A percentile compares a stretch with the other conserved stretches of the same genome.
These are phyloP conservation scores for Bacidia rubella DNA, from an alignment of 495 filamentous ascomycete genomes.

Conservation along the genomic window DNA sequence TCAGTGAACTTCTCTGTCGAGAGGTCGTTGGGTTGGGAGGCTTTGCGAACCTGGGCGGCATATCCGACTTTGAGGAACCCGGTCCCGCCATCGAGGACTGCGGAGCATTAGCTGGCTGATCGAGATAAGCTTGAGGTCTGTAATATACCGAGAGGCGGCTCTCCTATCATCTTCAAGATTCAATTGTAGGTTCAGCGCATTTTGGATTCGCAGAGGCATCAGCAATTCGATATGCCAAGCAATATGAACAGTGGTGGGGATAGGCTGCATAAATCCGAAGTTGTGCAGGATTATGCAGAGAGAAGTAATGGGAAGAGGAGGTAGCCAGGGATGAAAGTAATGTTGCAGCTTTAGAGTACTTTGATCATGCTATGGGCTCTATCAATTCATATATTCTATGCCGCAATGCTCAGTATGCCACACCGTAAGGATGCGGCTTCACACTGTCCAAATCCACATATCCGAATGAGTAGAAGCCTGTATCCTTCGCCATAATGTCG, in stretches of 20 bases:
- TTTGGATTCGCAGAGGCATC: background rate
- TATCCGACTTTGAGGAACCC: slow-evolving; percentile 99
- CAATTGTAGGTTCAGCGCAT: background rate
- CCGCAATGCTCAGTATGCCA: background rate
- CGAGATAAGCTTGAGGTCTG: background rate
- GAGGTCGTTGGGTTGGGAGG: background rate
- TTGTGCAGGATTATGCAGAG: too few relatives aligned
- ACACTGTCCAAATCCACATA: slow-evolving; percentile 28
- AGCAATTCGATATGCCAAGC: background rate
- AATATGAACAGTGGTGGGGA: background rate
- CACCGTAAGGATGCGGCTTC: slow-evolving; percentile 22
- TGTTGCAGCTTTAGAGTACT: too few relatives aligned
- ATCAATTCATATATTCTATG: slow-evolving; percentile 3
- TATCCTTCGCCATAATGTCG: slow-evolving; percentile 26
- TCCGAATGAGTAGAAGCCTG: slow-evolving; percentile 23
- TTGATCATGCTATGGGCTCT: too few relatives aligned
- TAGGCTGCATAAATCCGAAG: background rate
- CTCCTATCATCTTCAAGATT: background rate
- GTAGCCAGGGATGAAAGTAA: too few relatives aligned
- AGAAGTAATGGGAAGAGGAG: too few relatives aligned
- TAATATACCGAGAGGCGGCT: background rate
- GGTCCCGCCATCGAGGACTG: slow-evolving; percentile 99
- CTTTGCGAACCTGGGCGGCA: slow-evolving; percentile 57
- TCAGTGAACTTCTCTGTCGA: background rate
- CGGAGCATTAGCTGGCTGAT: background rate